A percentile compares a stretch with the other conserved stretches of the same genome.
Evolutionary conservation across 352 stramenopile species (phyloP).

Genomic region (Pseudoperonospora humuli): DNA sequence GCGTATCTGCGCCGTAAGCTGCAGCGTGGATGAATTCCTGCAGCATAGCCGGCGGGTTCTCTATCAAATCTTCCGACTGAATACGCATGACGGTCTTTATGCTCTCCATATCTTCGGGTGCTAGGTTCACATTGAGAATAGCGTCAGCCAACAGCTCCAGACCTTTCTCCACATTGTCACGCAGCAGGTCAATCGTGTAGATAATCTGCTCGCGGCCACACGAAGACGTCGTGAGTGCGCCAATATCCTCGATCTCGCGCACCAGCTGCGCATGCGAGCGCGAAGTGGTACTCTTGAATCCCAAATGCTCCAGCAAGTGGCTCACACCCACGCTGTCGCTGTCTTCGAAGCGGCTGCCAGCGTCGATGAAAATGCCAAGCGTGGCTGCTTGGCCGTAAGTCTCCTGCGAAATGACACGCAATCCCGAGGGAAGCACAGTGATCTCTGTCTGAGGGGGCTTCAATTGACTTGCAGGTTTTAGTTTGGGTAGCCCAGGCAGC

Average conservation of each 20-base stretch:
- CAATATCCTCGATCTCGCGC: slow-evolving; percentile 90
- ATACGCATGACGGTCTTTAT: slow-evolving; percentile 92
- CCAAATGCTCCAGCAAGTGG: slow-evolving; percentile 92
- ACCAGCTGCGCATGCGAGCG: slow-evolving; percentile 81
- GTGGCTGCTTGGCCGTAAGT: slow-evolving; percentile 93
- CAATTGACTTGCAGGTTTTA: slow-evolving; percentile 80
- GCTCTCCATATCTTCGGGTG: slow-evolving; percentile 83
- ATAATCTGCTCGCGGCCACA: slow-evolving; percentile 93
- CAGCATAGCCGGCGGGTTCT: slow-evolving; percentile 76
- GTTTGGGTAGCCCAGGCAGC: slow-evolving; percentile 58
- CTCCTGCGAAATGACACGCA: slow-evolving; percentile 95
- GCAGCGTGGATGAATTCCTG: slow-evolving; percentile 84
- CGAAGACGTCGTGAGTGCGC: slow-evolving; percentile 87
- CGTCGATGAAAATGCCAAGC: slow-evolving; percentile 91
- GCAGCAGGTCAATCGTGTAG: slow-evolving; percentile 94
- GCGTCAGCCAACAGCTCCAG: slow-evolving; percentile 88
- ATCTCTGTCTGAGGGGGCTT: slow-evolving; percentile 86
- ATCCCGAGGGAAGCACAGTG: slow-evolving; percentile 89
- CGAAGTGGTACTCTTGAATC: slow-evolving; percentile 90
- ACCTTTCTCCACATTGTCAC: slow-evolving; percentile 88
- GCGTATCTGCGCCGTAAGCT: slow-evolving; percentile 67
- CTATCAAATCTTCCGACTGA: slow-evolving; percentile 89
- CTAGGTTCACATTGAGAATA: slow-evolving; percentile 72
- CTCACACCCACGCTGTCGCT: slow-evolving; percentile 80
- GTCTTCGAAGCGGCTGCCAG: slow-evolving; percentile 82